Conservation (phyloP, 345 rosid genomes). For the Trapa bicornis region DNA sequence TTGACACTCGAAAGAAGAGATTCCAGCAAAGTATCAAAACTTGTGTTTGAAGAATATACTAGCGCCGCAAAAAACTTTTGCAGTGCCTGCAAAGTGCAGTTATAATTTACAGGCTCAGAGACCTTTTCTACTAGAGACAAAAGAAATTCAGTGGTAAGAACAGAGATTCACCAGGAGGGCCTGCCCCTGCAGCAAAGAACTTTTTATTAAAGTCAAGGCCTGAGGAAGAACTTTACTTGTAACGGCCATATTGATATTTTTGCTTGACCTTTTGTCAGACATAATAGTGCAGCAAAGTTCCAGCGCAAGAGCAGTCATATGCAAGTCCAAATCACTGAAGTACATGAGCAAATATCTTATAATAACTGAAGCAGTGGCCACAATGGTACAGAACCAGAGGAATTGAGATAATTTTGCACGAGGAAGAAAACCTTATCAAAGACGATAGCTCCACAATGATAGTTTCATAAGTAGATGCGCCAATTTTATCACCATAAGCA, state of each 20-base stretch:
- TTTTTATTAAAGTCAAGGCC: constrained; percentile 72
- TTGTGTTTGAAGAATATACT: constrained; percentile 80
- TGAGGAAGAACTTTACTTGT: constrained; percentile 94
- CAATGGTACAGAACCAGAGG: background rate
- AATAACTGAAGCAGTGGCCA: background rate
- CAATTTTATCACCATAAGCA: constrained; percentile 87
- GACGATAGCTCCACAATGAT: constrained; percentile 84
- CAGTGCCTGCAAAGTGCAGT: constrained; percentile 53
- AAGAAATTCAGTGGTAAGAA: constrained; percentile 7
- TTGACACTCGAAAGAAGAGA: constrained; percentile 92
- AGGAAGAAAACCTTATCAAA: constrained; percentile 54
- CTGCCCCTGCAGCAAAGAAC: constrained; percentile 96
- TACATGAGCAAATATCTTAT: constrained; percentile 16
- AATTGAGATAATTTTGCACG: background rate
- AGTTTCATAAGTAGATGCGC: constrained; percentile 76
- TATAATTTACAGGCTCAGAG: constrained; percentile 5
- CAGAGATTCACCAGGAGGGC: constrained; percentile 67
- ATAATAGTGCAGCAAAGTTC: constrained; percentile 97
- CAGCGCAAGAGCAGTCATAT: constrained; percentile 98
- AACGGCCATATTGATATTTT: constrained; percentile 67
- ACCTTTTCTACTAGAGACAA: constrained; percentile 10
- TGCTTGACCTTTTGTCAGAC: constrained; percentile 80
- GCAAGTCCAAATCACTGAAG: constrained; percentile 88
- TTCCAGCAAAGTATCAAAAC: constrained; percentile 74
- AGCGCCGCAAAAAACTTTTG: constrained; percentile 76